A percentile compares a stretch with the other conserved stretches of the same genome.
These are phyloP conservation scores for Hymenoscyphus linearis DNA, from an alignment of 2,329 filamentous ascomycete species.

Conservation along the genomic window DNA sequence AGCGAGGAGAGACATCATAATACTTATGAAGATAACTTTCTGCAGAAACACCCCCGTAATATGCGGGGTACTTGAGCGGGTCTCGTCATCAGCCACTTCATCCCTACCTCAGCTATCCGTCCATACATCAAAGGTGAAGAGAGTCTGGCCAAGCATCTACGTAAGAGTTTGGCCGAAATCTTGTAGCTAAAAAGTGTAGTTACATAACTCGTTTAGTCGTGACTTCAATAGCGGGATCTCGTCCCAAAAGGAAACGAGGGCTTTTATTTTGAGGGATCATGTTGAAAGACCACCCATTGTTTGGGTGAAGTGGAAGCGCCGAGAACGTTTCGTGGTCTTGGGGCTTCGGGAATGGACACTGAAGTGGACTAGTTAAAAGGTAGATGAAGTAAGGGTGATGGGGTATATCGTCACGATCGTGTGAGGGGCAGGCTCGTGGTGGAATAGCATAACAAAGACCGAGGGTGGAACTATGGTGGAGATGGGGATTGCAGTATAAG, in stretches of 20 bases:
- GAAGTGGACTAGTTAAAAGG: conserved; percentile 3
- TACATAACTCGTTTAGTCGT: background rate
- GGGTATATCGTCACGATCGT: background rate
- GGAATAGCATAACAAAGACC: background rate
- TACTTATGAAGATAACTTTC: conserved; percentile 1
- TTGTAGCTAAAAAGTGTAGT: background rate
- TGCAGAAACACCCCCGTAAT: background rate
- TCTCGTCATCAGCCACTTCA: background rate
- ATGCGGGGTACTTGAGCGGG: conserved; percentile 5
- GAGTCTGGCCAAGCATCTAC: background rate
- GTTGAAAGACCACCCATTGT: background rate
- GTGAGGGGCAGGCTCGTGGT: background rate
- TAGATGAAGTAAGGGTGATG: background rate
- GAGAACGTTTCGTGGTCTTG: conserved; percentile 1
- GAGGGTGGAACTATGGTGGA: conserved; percentile 1
- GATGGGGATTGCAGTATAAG: background rate
- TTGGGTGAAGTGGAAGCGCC: background rate
- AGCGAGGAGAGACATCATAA: background rate
- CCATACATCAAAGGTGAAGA: background rate
- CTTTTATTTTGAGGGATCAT: background rate
- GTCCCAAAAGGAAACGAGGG: background rate
- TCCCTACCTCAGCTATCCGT: background rate
- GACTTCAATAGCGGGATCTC: background rate
- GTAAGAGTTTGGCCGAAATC: background rate
- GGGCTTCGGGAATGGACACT: conserved; percentile 2